Evolutionary conservation across 2,329 filamentous ascomycete genomes (phyloP).

Genomic region (Hymenoscyphus linearis): DNA sequence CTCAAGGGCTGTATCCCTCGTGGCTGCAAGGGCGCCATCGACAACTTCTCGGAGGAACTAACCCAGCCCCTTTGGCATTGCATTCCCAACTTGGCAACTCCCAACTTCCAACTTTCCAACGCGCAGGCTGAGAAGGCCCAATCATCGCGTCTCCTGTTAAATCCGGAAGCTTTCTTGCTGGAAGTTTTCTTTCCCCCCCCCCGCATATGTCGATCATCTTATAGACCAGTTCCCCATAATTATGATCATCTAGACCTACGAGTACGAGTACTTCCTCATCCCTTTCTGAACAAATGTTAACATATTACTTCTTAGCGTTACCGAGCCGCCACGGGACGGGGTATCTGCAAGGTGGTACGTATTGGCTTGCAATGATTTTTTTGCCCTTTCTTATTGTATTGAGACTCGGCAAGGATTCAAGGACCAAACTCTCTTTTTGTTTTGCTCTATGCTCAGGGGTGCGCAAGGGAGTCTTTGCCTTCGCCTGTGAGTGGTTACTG

Average conservation of each 20-base stretch:
- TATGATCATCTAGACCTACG: neutral
- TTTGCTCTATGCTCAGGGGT: neutral
- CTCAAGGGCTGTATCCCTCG: neutral
- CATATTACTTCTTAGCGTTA: neutral
- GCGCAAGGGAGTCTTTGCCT: neutral
- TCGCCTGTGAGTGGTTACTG: neutral
- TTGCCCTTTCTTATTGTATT: neutral
- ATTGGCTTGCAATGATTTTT: neutral
- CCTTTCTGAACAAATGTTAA: too few species aligned
- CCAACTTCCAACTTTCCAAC: too few species aligned
- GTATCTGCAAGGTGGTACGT: neutral
- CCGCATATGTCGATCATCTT: neutral
- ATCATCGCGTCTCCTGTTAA: neutral
- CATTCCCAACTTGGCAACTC: neutral
- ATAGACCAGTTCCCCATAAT: neutral
- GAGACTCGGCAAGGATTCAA: neutral
- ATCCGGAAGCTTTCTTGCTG: neutral
- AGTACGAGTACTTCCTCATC: too few species aligned
- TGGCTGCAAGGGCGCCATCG: neutral
- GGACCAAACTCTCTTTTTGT: neutral
- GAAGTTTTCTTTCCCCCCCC: neutral
- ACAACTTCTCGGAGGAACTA: neutral
- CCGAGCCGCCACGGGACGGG: neutral
- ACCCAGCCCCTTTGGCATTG: neutral
- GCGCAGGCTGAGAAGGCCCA: neutral